Conservation (phyloP, 306 rosid genomes). For the Cajanus cajan region DNA sequence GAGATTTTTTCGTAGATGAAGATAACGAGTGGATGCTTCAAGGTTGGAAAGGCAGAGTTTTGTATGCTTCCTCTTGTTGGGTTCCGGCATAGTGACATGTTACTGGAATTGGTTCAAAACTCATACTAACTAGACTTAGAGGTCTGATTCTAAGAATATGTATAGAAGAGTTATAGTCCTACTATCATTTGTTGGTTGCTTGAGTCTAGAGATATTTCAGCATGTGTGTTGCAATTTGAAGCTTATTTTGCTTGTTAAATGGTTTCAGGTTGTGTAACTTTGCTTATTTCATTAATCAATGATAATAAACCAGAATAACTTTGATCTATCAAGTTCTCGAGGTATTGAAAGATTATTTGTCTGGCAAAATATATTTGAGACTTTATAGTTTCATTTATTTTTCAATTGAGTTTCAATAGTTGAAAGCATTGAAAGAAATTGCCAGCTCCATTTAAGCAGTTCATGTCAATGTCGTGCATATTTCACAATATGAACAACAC, state of each 20-base stretch:
- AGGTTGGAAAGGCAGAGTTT: conserved; percentile 81
- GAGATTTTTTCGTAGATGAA: conserved; percentile 61
- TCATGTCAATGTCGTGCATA: conserved; percentile 1
- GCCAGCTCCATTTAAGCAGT: not conserved
- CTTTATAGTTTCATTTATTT: not conserved
- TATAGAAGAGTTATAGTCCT: no score
- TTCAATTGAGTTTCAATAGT: not conserved
- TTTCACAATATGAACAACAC: not conserved
- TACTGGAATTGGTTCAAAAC: not conserved
- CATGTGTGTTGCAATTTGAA: not conserved
- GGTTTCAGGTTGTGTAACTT: conserved; percentile 16
- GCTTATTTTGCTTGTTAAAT: not conserved
- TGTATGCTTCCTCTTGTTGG: conserved; percentile 3
- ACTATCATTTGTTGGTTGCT: not conserved
- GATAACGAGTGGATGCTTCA: conserved; percentile 72
- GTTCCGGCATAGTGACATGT: not conserved
- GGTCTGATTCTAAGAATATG: conserved; percentile 10
- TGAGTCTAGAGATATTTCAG: not conserved
- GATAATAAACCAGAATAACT: not conserved
- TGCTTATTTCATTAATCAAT: not conserved
- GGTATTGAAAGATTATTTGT: not conserved
- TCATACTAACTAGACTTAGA: not conserved
- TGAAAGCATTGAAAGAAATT: not conserved
- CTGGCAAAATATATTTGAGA: not conserved
- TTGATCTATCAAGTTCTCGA: not conserved